phyloP scores from a whole-genome alignment of 2,329 filamentous ascomycete genomes.

The Aaosphaeria arxii region DNA sequence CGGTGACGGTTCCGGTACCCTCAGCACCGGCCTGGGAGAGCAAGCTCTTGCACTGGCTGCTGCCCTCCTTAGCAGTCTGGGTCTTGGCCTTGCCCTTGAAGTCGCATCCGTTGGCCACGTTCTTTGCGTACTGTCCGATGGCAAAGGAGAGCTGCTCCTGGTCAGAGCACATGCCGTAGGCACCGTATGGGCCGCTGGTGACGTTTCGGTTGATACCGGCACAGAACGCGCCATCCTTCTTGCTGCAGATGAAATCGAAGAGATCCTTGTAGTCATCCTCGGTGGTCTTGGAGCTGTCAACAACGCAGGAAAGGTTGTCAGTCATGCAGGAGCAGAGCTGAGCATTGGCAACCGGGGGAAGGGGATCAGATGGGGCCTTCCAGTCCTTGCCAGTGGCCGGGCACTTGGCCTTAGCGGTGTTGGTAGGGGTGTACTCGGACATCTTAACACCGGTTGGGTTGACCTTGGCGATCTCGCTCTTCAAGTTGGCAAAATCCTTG shows the following conservation, averaged over 20 bases:
- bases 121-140: constrained; percentile 66
- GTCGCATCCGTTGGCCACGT: constrained; percentile 57
- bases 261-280: constrained; percentile 61
- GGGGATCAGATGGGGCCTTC: constrained; percentile 62
- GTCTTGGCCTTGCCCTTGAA: constrained; percentile 66
- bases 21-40: constrained; percentile 62
- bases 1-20: constrained; percentile 56
- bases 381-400: constrained; percentile 62
- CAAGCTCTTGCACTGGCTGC: constrained; percentile 56
- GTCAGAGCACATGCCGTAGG: constrained; percentile 73
- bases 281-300: constrained; percentile 54
- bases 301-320: constrained; percentile 67
- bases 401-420: constrained; percentile 67
- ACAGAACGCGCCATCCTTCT: constrained; percentile 54
- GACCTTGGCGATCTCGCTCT: constrained; percentile 64
- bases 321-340: constrained; percentile 85
- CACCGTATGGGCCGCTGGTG: constrained; percentile 67
- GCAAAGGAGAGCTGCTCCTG: constrained; percentile 71
- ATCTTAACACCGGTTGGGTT: constrained; percentile 65
- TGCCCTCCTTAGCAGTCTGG: constrained; percentile 47
- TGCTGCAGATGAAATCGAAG: constrained; percentile 72
- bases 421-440: constrained; percentile 68
- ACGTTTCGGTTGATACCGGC: constrained; percentile 66
- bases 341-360: constrained; percentile 79
- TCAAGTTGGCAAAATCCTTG: constrained; percentile 60